These are phyloP conservation scores for Gossypium bickii DNA, from an alignment of 345 rosid genomes.

Conservation along the genomic window DNA sequence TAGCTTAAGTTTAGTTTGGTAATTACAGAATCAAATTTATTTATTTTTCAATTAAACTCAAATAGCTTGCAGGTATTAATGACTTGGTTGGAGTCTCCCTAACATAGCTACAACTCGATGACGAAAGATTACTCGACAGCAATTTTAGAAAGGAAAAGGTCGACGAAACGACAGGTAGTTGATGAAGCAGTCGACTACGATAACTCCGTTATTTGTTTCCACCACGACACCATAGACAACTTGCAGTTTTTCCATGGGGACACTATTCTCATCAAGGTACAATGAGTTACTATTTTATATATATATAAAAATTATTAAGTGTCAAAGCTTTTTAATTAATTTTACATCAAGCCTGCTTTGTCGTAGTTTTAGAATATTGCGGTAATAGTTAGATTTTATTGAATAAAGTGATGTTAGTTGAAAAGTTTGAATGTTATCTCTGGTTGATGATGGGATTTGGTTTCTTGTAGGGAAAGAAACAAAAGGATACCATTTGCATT, in stretches of 20 bases:
- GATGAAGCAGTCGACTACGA: constrained; percentile 72
- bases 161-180: constrained; percentile 58
- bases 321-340: no score
- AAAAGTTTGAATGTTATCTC: not conserved
- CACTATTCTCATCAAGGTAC: constrained; percentile 62
- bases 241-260: constrained; percentile 73
- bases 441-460: not conserved
- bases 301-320: no score
- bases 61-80: no score
- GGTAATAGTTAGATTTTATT: not conserved
- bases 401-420: not conserved
- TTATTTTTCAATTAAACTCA: no score
- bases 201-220: constrained; percentile 61
- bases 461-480: constrained; percentile 50
- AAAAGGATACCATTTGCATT: constrained; percentile 64
- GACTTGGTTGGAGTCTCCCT: no score
- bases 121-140: constrained; percentile 72
- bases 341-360: not conserved
- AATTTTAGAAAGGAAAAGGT: constrained; percentile 65
- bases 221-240: constrained; percentile 75
- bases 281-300: not conserved
- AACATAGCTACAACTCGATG: constrained; percentile 24
- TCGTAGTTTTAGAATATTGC: not conserved
- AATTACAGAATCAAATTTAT: no score
- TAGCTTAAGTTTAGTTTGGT: no score